Conservation (phyloP, 2,329 filamentous ascomycete species). For the Podosphaera fusca region DNA sequence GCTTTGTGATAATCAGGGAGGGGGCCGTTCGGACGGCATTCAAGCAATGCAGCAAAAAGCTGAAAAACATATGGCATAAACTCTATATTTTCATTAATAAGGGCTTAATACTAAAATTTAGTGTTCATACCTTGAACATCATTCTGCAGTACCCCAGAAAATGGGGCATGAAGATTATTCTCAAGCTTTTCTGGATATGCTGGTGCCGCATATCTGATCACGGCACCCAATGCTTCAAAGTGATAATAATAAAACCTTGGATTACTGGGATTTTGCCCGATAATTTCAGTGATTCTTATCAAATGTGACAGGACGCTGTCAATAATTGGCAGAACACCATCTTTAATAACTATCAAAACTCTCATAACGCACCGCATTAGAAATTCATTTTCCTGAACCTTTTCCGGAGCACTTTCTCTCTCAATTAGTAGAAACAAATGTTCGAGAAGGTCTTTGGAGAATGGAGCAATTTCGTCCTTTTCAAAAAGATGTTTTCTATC, state of each 20-base stretch:
- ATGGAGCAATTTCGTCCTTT: constrained; percentile 52
- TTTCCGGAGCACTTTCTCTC: constrained; percentile 61
- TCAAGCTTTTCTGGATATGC: constrained; percentile 53
- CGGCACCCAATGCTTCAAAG: constrained; percentile 79
- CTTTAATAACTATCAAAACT: constrained; percentile 80
- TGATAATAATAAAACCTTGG: constrained; percentile 97
- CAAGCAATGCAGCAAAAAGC: constrained; percentile 72
- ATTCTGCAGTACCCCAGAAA: constrained; percentile 55
- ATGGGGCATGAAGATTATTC: constrained; percentile 58
- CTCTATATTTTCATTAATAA: constrained; percentile 30
- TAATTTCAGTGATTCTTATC: constrained; percentile 72
- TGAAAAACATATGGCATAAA: constrained; percentile 96
- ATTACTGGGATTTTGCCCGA: constrained; percentile 88
- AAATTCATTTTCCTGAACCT: constrained; percentile 97
- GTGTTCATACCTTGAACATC: constrained; percentile 47
- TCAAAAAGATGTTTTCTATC: constrained; percentile 58
- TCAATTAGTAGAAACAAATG: constrained; percentile 85
- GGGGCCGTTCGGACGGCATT: constrained; percentile 57
- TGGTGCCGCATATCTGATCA: constrained; percentile 53
- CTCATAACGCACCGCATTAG: constrained; percentile 97
- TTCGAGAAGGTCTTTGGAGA: constrained; percentile 65
- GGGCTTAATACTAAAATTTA: background rate
- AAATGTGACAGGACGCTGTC: constrained; percentile 67
- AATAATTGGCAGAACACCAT: constrained; percentile 48
- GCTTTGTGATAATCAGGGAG: constrained; percentile 63